Percentiles rank a stretch among this genome's conserved stretches.
Conservation (phyloP, 306 rosid species). For the Prunus mira region DNA sequence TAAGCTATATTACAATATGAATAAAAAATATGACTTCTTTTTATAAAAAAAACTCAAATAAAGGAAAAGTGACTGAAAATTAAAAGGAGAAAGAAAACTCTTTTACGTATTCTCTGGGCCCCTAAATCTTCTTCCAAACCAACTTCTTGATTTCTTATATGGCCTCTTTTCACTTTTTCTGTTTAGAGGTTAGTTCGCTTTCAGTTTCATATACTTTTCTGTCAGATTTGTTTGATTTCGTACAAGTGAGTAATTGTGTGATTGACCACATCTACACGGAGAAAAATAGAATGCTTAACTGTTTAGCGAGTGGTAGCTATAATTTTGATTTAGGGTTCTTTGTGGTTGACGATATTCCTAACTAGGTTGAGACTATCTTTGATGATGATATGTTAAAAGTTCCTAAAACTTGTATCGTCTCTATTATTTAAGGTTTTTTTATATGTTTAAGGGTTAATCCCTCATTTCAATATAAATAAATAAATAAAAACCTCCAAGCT, state of each 20-base stretch:
- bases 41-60: not conserved
- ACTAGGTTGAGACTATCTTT: too few species aligned
- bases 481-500: not conserved
- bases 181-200: not conserved
- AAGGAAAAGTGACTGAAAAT: slow-evolving; percentile 16
- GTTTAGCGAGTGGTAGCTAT: fast-evolving
- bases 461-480: too few species aligned
- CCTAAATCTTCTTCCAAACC: slow-evolving; percentile 6
- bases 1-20: not conserved
- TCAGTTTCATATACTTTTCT: not conserved
- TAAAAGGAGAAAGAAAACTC: slow-evolving; percentile 19
- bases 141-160: slow-evolving; percentile 3
- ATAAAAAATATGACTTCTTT: not conserved
- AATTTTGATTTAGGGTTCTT: too few species aligned
- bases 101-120: not conserved
- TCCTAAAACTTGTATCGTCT: too few species aligned
- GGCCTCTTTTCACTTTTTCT: not conserved
- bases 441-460: too few species aligned
- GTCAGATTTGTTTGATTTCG: not conserved
- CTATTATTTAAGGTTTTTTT: too few species aligned
- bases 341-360: too few species aligned
- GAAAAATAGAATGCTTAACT: too few species aligned
- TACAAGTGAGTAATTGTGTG: too few species aligned
- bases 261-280: fast-evolving
- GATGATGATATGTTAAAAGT: too few species aligned